Evolutionary conservation across 2,329 filamentous ascomycete genomes (phyloP).

Genomic region (Aspergillus oerlinghausenensis): DNA sequence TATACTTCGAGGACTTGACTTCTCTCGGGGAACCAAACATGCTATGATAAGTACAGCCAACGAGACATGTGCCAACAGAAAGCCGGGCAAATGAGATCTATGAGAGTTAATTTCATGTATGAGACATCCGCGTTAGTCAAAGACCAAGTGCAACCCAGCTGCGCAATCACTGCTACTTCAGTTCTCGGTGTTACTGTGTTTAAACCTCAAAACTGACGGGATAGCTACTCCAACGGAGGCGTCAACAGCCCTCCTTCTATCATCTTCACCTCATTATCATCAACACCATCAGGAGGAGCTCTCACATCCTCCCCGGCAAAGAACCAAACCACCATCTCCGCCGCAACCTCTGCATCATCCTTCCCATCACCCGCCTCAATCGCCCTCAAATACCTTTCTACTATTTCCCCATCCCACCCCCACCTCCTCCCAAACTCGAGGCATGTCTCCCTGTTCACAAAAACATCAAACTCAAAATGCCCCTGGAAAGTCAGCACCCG

Average conservation of each 20-base stretch:
- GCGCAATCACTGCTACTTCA: too few species aligned
- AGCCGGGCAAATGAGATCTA: too few species aligned
- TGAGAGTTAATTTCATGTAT: too few species aligned
- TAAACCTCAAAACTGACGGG: too few species aligned
- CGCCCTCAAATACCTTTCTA: background rate
- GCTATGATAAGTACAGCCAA: too few species aligned
- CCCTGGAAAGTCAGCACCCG: slow-evolving; percentile 23
- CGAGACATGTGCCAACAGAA: too few species aligned
- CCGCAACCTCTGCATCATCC: slow-evolving; percentile 5
- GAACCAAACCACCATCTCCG: background rate
- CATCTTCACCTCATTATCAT: background rate
- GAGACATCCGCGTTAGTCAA: too few species aligned
- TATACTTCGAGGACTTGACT: too few species aligned
- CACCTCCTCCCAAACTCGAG: slow-evolving; percentile 15
- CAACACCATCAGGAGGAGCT: background rate
- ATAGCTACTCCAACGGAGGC: background rate
- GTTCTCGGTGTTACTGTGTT: too few species aligned
- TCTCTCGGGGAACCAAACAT: too few species aligned
- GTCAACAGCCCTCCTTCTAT: background rate
- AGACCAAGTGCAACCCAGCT: too few species aligned
- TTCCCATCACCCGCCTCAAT: background rate
- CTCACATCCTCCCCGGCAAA: background rate
- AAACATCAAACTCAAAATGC: slow-evolving; percentile 24
- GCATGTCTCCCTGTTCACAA: slow-evolving; percentile 17
- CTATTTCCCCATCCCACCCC: slow-evolving; percentile 2